Evolutionary conservation across 768 basidiomycete genomes (phyloP), one percentile per base, ranked within the genome.

Genomic region (Calocybe cyanea): DNA sequence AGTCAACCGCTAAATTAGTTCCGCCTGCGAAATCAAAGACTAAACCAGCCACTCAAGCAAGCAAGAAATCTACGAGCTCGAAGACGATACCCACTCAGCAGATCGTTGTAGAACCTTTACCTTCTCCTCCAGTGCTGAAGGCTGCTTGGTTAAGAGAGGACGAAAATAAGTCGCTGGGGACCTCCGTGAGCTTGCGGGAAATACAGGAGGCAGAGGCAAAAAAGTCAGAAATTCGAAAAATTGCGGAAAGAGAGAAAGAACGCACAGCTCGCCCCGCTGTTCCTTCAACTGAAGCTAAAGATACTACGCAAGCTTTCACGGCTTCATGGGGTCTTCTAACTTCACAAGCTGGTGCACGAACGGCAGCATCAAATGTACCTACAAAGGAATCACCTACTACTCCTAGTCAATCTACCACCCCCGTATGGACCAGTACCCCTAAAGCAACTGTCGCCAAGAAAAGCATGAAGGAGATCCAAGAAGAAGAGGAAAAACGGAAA

Each of bases 381-480:
- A 49, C 66, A 19, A 80, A 81, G 58, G 80, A 85, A 48, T 49
- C 67, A 21, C 45, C 24, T 24, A 34, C 54, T 21, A 18, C 48
- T 13, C 49, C 60, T 7, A 49, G 66, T 17, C 56, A 77, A 9
- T 76, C 55, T 17, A 45, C 67, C 13, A 57, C 76, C 4, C 77
- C 81, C 13, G 91, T 89, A 15, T 95, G 92, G 91, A 86, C 83
- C 8, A 81, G 75, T 55, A 67, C 77, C 13, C 67, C 65, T 19
- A 83, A 81, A 58, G 63, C 75, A 6, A 68, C 69, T 8, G 61
- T 71, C 2, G 61, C 76, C 6, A 94, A 92, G 73, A 96, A 92
- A 75, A 89, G 90, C 1, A 85, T 99, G 85, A 97, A 95, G 71
- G 93, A 99, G 70, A 99, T 99, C 32, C 91, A 95, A 60, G 95